Percentiles rank a stretch among this genome's conserved stretches.
These are phyloP conservation scores for Zangia roseola DNA, from an alignment of 768 basidiomycete genomes.

Conservation along the genomic window DNA sequence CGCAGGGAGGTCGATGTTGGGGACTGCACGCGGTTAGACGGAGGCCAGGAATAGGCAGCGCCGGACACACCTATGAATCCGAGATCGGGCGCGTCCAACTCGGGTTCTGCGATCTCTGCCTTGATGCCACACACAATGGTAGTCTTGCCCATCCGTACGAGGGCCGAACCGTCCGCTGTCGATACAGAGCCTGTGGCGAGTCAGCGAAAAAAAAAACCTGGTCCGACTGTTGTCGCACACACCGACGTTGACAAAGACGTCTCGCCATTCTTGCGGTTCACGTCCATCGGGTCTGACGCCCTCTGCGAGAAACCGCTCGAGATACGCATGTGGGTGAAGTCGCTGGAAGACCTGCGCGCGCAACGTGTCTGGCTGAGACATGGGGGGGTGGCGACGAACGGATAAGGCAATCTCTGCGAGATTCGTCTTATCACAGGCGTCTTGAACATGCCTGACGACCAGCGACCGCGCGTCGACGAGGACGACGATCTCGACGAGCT, in stretches of 20 bases:
- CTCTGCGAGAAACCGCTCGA: constrained; percentile 81
- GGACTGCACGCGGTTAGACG: constrained; percentile 50
- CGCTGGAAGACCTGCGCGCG: constrained; percentile 68
- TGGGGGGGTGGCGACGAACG: background rate
- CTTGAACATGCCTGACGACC: constrained; percentile 10
- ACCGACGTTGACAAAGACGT: constrained; percentile 80
- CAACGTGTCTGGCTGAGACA: constrained; percentile 26
- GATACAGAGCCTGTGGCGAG: constrained; percentile 75
- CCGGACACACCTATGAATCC: constrained; percentile 76
- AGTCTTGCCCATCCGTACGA: constrained; percentile 90
- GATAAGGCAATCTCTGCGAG: background rate
- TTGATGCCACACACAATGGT: constrained; percentile 96
- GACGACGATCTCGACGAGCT: constrained; percentile 43
- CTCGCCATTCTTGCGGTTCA: constrained; percentile 64
- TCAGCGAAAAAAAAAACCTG: background rate
- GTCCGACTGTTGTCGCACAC: too few relatives aligned
- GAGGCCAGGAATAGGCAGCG: background rate
- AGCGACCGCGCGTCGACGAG: constrained; percentile 27
- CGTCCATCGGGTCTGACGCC: constrained; percentile 83
- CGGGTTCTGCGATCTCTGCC: constrained; percentile 91
- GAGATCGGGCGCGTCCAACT: constrained; percentile 65
- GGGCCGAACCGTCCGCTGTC: constrained; percentile 89
- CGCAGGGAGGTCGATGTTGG: constrained; percentile 92
- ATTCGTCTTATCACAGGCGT: background rate
- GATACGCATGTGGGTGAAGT: constrained; percentile 84